phyloP scores from a whole-genome alignment of 805 yeast species.

The Wickerhamiella brachini region DNA sequence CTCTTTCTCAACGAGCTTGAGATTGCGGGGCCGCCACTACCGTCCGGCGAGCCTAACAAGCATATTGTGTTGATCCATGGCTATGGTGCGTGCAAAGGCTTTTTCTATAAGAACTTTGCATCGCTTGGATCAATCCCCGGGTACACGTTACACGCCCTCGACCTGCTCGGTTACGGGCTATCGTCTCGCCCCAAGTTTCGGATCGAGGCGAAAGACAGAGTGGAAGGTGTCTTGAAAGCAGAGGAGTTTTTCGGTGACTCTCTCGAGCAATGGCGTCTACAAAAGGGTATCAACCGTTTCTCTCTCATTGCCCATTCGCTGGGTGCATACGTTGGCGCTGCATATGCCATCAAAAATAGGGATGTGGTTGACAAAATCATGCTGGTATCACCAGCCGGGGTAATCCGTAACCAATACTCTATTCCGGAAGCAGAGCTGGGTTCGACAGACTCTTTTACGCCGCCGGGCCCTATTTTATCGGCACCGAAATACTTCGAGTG shows the following conservation, averaged over 20 bases:
- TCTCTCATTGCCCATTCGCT: constrained; percentile 74
- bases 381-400: constrained; percentile 87
- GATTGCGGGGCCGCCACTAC: constrained; percentile 24
- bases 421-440: constrained; percentile 16
- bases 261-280: constrained; percentile 45
- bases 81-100: constrained; percentile 82
- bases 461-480: constrained; percentile 8
- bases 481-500: constrained; percentile 65
- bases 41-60: constrained; percentile 23
- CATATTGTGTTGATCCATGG: constrained; percentile 76
- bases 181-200: constrained; percentile 64
- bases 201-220: constrained; percentile 15
- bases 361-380: constrained; percentile 49
- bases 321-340: constrained; percentile 73
- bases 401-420: constrained; percentile 34
- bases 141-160: constrained; percentile 77
- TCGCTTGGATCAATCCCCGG: constrained; percentile 27
- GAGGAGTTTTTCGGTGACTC: constrained; percentile 56
- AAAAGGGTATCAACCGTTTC: constrained; percentile 37
- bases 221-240: constrained; percentile 34
- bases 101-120: constrained; percentile 59
- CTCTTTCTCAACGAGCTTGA: constrained; percentile 64
- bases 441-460: constrained; percentile 4
- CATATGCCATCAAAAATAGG: constrained; percentile 52
- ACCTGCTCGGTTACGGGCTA: constrained; percentile 80